A percentile compares a stretch with the other conserved stretches of the same genome.
Conservation (phyloP, 306 rosid genomes). For the Casuarina glauca region DNA sequence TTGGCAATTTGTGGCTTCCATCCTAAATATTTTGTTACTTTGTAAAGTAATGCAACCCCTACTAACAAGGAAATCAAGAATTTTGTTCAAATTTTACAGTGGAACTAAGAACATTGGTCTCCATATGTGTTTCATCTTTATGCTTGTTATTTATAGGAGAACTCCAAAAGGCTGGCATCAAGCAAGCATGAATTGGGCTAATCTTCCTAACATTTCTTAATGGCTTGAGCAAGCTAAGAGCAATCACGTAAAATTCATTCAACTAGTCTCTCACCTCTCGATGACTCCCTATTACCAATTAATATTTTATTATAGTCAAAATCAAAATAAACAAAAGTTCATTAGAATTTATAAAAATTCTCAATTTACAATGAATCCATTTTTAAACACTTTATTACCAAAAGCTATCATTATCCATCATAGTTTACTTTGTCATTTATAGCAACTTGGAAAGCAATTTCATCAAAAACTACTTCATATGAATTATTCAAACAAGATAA, state of each 20-base stretch:
- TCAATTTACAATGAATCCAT: no score
- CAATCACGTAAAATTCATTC: conserved; percentile 53
- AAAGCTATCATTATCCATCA: no score
- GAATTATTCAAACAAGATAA: no score
- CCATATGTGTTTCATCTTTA: conserved; percentile 40
- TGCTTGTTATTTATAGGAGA: conserved; percentile 74
- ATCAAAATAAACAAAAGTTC: no score
- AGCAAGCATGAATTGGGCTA: conserved; percentile 92
- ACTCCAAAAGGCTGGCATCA: conserved; percentile 95
- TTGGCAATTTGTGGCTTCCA: conserved; percentile 82
- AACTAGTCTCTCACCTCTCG: conserved; percentile 53
- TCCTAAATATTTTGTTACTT: conserved; percentile 55
- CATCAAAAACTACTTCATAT: no score
- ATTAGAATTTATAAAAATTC: no score
- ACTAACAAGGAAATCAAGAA: conserved; percentile 24
- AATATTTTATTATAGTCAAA: no score
- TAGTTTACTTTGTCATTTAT: no score
- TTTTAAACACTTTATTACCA: no score
- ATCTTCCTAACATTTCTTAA: conserved; percentile 85
- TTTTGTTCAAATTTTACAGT: conserved; percentile 34
- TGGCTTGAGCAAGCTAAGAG: conserved; percentile 81
- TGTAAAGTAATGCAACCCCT: conserved; percentile 52
- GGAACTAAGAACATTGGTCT: conserved; percentile 38
- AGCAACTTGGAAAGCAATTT: no score
- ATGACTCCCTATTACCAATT: conserved; percentile 8